Conservation (phyloP, 768 basidiomycete species). For the Rhizopogon roseolus region DNA sequence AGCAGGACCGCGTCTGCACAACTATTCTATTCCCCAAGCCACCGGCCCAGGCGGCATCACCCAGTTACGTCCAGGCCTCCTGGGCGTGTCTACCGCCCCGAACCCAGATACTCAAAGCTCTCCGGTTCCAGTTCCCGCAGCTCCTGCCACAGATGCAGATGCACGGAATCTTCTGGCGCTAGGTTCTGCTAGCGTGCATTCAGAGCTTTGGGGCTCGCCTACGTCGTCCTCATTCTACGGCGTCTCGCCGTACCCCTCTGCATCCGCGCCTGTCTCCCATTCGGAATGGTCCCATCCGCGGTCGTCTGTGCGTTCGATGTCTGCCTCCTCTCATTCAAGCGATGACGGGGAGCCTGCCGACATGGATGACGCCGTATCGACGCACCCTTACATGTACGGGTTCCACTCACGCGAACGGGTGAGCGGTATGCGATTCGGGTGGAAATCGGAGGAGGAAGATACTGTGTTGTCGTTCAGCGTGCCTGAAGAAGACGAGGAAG, state of each 20-base stretch:
- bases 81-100: conserved; percentile 33
- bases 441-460: conserved; percentile 43
- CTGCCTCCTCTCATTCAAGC: conserved; percentile 33
- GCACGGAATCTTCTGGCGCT: conserved; percentile 23
- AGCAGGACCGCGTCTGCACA: conserved; percentile 58
- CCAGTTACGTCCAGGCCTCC: conserved; percentile 54
- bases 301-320: conserved; percentile 43
- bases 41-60: conserved; percentile 37
- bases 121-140: conserved; percentile 29
- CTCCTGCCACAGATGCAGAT: conserved; percentile 16
- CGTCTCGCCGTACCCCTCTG: conserved; percentile 17
- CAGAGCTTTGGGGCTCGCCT: conserved; percentile 31
- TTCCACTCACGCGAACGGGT: conserved; percentile 23
- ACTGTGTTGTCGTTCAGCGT: conserved; percentile 34
- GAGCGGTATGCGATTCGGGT: conserved; percentile 20
- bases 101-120: conserved; percentile 6
- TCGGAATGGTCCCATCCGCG: conserved; percentile 51
- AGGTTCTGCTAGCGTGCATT: conserved; percentile 16
- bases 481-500: conserved; percentile 45
- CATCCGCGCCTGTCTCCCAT: conserved; percentile 15
- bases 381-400: conserved; percentile 9
- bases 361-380: conserved; percentile 9
- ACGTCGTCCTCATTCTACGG: conserved; percentile 23
- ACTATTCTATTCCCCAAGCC: conserved; percentile 49
- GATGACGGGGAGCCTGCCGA: conserved; percentile 29